phyloP scores from a whole-genome alignment of 2,329 filamentous ascomycete genomes.

The Penicillium sp. region DNA sequence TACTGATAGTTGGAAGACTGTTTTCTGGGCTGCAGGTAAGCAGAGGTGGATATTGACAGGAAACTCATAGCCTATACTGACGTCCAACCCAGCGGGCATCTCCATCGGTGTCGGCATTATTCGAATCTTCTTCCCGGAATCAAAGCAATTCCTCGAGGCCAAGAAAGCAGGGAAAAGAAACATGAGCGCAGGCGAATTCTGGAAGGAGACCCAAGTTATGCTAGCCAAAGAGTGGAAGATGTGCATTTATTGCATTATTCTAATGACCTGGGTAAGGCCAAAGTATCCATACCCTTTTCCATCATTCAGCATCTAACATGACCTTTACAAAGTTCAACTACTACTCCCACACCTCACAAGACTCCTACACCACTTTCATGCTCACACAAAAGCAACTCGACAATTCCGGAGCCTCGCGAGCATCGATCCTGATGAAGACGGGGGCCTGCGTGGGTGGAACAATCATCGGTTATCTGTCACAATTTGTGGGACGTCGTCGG shows the following conservation, averaged over 20 bases:
- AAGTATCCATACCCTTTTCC: neutral
- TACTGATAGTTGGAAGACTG: constrained; percentile 68
- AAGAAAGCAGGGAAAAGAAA: constrained; percentile 64
- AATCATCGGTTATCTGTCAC: constrained; percentile 69
- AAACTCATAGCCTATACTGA: neutral
- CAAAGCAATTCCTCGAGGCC: constrained; percentile 74
- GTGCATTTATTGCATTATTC: constrained; percentile 75
- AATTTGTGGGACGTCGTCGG: constrained; percentile 73
- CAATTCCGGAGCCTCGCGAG: constrained; percentile 69
- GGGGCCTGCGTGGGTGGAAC: constrained; percentile 69
- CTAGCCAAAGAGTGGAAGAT: constrained; percentile 74
- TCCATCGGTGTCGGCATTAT: constrained; percentile 66
- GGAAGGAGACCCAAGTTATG: constrained; percentile 72
- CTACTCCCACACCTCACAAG: constrained; percentile 80
- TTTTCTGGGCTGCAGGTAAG: constrained; percentile 71
- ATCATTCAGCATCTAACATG: neutral
- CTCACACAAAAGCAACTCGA: constrained; percentile 71
- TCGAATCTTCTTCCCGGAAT: constrained; percentile 73
- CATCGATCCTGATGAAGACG: constrained; percentile 80
- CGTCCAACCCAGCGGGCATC: constrained; percentile 32
- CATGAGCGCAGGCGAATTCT: constrained; percentile 61
- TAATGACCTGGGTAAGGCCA: constrained; percentile 69
- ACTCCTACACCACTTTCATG: constrained; percentile 84
- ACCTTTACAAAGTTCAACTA: constrained; percentile 59
- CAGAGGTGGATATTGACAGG: constrained; percentile 23